These are phyloP conservation scores for Quercus suber DNA, from an alignment of 306 rosid species.

Conservation along the genomic window DNA sequence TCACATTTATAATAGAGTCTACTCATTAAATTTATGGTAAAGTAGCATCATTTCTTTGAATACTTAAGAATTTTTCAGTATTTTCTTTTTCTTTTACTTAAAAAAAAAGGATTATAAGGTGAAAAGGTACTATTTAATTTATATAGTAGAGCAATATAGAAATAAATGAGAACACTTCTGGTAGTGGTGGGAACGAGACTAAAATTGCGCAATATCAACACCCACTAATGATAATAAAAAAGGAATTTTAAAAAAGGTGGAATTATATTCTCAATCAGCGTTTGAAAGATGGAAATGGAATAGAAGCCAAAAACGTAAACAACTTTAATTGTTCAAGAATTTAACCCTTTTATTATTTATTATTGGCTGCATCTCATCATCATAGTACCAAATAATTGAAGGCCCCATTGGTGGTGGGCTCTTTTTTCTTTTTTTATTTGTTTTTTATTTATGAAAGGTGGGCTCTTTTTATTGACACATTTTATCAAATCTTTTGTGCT, in stretches of 20 bases:
- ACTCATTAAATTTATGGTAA: no score
- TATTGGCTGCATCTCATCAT: not conserved
- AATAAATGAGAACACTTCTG: not conserved
- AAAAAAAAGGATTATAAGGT: rapidly evolving
- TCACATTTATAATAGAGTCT: no score
- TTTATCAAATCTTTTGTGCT: no score
- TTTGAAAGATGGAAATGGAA: not conserved
- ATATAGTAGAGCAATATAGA: not conserved
- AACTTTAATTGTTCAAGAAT: not conserved
- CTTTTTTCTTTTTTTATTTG: not conserved
- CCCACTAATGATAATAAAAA: not conserved
- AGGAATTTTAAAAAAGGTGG: not conserved
- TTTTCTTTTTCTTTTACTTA: no score
- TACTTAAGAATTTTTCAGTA: rapidly evolving
- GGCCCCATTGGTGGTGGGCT: not conserved
- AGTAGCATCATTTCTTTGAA: rapidly evolving
- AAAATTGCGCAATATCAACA: not conserved
- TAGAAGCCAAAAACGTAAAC: not conserved
- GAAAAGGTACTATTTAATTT: not conserved
- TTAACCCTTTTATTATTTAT: not conserved
- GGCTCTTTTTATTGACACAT: no score
- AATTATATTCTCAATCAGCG: not conserved
- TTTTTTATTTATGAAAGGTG: no score
- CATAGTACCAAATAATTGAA: not conserved
- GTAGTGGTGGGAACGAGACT: not conserved